phyloP scores from a whole-genome alignment of 768 basidiomycete species.

The Panaeolus papilionaceus region DNA sequence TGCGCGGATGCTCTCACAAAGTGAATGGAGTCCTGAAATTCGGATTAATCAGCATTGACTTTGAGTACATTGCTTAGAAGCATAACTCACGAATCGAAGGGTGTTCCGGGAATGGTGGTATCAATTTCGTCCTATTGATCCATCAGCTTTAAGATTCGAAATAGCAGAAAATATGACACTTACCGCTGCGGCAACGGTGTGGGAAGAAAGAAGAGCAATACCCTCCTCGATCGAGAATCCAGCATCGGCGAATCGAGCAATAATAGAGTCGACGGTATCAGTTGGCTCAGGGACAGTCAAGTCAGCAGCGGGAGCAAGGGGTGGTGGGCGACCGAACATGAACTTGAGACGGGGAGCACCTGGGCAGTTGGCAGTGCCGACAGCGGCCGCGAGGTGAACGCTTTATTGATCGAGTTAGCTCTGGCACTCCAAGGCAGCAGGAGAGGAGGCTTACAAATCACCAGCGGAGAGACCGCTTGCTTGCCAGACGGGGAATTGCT shows the following conservation, averaged over 20 bases:
- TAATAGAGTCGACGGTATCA: constrained; percentile 31
- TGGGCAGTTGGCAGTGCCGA: constrained; percentile 40
- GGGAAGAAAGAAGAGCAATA: constrained; percentile 32
- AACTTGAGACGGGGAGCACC: constrained; percentile 41
- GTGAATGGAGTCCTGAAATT: not conserved
- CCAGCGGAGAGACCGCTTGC: constrained; percentile 26
- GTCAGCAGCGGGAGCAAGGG: constrained; percentile 28
- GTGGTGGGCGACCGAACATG: constrained; percentile 35
- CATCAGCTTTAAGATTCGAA: not conserved
- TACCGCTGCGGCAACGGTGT: constrained; percentile 33
- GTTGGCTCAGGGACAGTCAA: constrained; percentile 30
- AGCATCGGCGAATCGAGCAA: constrained; percentile 34
- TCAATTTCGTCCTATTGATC: constrained; percentile 30
- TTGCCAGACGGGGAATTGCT: constrained; percentile 20
- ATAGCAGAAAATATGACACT: not conserved
- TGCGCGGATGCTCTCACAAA: not conserved
- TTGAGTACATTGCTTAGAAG: too few species aligned
- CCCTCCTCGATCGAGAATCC: constrained; percentile 33
- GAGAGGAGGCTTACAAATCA: constrained; percentile 28
- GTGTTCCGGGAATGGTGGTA: constrained; percentile 33
- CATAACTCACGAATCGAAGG: constrained; percentile 38
- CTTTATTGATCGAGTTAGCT: not conserved
- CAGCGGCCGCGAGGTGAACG: constrained; percentile 32
- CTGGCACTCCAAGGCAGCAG: too few species aligned
- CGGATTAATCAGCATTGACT: not conserved